Percentiles rank a stretch among this genome's conserved stretches.
Conservation (phyloP, 306 rosid genomes). For the Delonix regia region DNA sequence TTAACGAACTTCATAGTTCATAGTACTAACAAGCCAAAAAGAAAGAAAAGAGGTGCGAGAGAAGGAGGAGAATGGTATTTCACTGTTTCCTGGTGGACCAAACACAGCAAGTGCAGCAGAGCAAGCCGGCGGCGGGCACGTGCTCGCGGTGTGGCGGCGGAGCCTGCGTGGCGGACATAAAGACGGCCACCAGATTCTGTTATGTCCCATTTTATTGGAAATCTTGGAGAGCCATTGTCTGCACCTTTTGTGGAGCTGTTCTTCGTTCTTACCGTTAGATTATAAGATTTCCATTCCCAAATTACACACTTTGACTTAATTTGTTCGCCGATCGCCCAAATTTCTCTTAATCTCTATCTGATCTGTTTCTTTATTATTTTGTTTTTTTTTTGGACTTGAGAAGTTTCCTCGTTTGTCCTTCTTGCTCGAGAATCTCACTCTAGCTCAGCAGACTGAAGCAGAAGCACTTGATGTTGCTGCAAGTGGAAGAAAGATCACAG, state of each 20-base stretch:
- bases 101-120: constrained; percentile 52
- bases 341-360: not conserved
- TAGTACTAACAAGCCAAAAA: no score
- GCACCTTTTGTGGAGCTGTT: constrained; percentile 80
- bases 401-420: not conserved
- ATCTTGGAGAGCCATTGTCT: constrained; percentile 72
- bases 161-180: constrained; percentile 86
- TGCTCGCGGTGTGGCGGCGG: constrained; percentile 93
- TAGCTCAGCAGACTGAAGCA: not conserved
- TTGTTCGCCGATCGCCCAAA: not conserved
- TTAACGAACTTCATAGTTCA: not conserved
- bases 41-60: no score
- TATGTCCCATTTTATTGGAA: constrained; percentile 85
- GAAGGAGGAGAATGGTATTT: constrained; percentile 55
- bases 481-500: not conserved
- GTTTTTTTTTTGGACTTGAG: not conserved
- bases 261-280: constrained; percentile 60
- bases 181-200: constrained; percentile 82
- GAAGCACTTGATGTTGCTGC: not conserved
- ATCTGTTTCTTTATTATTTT: not conserved
- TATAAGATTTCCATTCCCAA: not conserved
- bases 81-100: constrained; percentile 89
- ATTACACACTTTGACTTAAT: not conserved
- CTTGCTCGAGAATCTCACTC: not conserved
- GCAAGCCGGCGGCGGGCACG: constrained; percentile 89